Base-by-base conservation (phyloP, 805 yeast genomes). In the Saturnispora mendoncae region DNA sequence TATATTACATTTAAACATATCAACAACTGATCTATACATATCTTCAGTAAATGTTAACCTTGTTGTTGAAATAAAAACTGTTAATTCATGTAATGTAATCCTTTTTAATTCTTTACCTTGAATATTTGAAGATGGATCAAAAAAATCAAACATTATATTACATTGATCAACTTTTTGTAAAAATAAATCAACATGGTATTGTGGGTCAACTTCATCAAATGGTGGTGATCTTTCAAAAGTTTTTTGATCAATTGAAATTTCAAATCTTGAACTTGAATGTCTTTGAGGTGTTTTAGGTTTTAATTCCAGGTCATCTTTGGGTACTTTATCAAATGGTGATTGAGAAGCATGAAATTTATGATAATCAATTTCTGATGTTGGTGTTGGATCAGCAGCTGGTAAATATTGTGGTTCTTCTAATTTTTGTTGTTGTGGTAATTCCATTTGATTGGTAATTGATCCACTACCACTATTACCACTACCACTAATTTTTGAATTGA, bases 101-200 rank as follows among this genome's bases (percentile, higher is more conserved):
- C 95, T 70, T 63, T 92, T 92, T 56, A 87, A 74, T 56, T 92
- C 97, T 61, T 92, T 92, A 35, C 97, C 96, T 54, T 82, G 78
- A 40, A 87, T 76, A 61, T 92, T 97, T 43, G 80, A 79, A 12
- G 95, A 81, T 6, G 97, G 95, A 62, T 92, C 97, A 54, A 76
- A 76, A 58, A 92, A 92, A 66, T 92, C 96, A 67, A 90, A 92
- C 67, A 92, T 77, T 20, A 87, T 80, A 59, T 85, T 86, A 68
- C 97, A 90, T 64, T 92, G 98, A 54, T 87, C 94, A 39, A 90
- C 79, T 57, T 92, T 92, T 52, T 82, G 82, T 41, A 87, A 65
- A 55, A 92, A 92, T 46, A 92, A 70, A 21, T 78, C 81, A 39
- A 80, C 75, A 56, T 85, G 90, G 47, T 78, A 85, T 17, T 86